Evolutionary conservation across 371 early-diverging fungal species (phyloP).

Genomic region (Nosema muscidifuracis): DNA sequence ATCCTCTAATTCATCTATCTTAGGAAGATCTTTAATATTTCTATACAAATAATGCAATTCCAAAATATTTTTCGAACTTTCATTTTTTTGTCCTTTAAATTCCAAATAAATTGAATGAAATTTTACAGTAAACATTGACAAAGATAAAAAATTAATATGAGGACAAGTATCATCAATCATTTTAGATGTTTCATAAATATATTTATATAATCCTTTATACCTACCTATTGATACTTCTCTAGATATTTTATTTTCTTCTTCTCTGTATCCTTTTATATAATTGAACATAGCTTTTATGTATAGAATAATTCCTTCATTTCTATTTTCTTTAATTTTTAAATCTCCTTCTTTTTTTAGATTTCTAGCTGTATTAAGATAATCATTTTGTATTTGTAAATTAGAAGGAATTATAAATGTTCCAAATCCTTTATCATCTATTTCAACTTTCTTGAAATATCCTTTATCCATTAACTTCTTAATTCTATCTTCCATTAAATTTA

Average conservation of each 20-base stretch:
- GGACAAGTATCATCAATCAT: background rate
- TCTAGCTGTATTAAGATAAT: background rate
- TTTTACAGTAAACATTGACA: constrained; percentile 19
- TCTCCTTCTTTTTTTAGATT: constrained; percentile 12
- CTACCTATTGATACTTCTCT: background rate
- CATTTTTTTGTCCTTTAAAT: background rate
- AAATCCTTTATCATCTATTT: constrained; percentile 26
- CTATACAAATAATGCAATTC: background rate
- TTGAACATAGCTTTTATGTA: constrained; percentile 19
- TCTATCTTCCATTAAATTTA: constrained; percentile 15
- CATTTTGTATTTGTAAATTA: background rate
- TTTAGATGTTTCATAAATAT: background rate
- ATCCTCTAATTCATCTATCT: background rate
- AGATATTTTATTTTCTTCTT: background rate
- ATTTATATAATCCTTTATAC: constrained; percentile 19
- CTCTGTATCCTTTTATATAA: constrained; percentile 28
- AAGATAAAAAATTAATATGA: background rate
- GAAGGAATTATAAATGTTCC: constrained; percentile 15
- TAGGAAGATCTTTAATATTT: background rate
- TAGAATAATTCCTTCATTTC: background rate
- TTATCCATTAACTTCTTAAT: constrained; percentile 5
- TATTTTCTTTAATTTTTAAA: background rate
- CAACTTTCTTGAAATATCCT: constrained; percentile 4
- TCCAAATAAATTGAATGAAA: constrained; percentile 22
- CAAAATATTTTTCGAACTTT: background rate